Evolutionary conservation across 176 grass and related monocot species (phyloP).

Genomic region (Aegilops speltoides): DNA sequence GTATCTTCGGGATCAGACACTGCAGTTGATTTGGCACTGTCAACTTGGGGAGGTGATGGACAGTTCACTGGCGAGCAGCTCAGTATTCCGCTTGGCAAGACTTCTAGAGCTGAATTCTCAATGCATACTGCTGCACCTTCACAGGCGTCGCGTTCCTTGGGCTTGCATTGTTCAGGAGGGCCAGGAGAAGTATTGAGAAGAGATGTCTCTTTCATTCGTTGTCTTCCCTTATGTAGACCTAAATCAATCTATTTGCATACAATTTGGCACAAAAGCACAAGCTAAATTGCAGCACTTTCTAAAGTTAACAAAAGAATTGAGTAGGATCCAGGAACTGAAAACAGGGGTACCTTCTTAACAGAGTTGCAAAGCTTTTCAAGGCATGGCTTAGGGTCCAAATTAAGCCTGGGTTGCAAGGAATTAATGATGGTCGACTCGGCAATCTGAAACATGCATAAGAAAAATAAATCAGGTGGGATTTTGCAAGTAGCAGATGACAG

Average conservation of each 20-base stretch:
- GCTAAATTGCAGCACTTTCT: not conserved
- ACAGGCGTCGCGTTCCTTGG: not conserved
- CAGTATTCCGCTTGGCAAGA: not conserved
- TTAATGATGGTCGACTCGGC: constrained; percentile 42
- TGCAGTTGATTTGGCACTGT: not conserved
- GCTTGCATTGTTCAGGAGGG: constrained; percentile 20
- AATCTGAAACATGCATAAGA: constrained; percentile 37
- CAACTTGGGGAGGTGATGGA: constrained; percentile 21
- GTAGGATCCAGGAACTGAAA: constrained; percentile 5
- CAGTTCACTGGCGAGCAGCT: not conserved
- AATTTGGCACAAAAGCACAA: constrained; percentile 20
- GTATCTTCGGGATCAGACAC: constrained; percentile 14
- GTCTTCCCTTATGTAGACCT: constrained; percentile 33
- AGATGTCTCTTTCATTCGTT: not conserved
- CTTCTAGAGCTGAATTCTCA: constrained; percentile 22
- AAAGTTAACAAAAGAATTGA: constrained; percentile 10
- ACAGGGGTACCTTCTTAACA: constrained; percentile 40
- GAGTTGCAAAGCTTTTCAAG: constrained; percentile 41
- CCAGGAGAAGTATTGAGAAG: constrained; percentile 12
- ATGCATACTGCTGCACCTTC: constrained; percentile 21
- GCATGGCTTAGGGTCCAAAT: constrained; percentile 53
- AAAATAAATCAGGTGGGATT: not conserved
- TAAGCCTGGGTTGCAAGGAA: constrained; percentile 49
- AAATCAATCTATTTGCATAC: constrained; percentile 50
- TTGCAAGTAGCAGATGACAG: constrained; percentile 22